Base-by-base conservation (phyloP, 306 rosid genomes). In the Glycine latifolia region DNA sequence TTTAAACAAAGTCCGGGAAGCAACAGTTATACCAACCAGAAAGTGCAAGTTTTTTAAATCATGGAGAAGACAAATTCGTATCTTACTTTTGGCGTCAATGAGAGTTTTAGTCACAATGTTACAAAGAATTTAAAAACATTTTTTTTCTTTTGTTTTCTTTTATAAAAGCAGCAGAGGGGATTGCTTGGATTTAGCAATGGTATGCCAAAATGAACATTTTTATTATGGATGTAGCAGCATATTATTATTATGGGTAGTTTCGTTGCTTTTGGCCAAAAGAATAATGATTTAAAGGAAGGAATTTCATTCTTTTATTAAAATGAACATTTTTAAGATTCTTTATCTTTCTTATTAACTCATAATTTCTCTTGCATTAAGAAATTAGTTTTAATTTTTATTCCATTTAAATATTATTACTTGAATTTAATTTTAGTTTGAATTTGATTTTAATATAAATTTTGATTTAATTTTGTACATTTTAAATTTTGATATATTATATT, bases 11-110 rank as follows among this genome's bases (percentile, higher is more conserved):
- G 35, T 5, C 2, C 10, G 2, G 58, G 54, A 79, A 44, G 70
- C 83, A 71, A 59, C 16, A 44, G 55, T 50, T 49, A 6, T 20
- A 16, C 9, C 71, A 6, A 43, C 66, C 16, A 56, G 50, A 41
- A 79, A 46, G 61, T 49, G 20, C 76, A 71, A 11, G 20, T 65
- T 65, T 37, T 70, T 47, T 6, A 56, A 47, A 79, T 7, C 47
- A 37, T 11, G 52, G 61, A 44, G 53, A 78, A 67, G 76, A 55
- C 82, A 79, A 20, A 55, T 7, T 17, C 0, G 65, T 49, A 63
- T 31, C 56, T 56, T 58, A 56, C 35, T 33, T 26, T 62, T 63
- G 33, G 72, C 71, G 5, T 33, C 8, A 35, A 61, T 14, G 2
- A 48, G 3, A 76, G 33, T 26, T 39, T 39, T 39, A 14, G 35